phyloP scores from a whole-genome alignment of 768 basidiomycete species.

The Mycena capillaripes region DNA sequence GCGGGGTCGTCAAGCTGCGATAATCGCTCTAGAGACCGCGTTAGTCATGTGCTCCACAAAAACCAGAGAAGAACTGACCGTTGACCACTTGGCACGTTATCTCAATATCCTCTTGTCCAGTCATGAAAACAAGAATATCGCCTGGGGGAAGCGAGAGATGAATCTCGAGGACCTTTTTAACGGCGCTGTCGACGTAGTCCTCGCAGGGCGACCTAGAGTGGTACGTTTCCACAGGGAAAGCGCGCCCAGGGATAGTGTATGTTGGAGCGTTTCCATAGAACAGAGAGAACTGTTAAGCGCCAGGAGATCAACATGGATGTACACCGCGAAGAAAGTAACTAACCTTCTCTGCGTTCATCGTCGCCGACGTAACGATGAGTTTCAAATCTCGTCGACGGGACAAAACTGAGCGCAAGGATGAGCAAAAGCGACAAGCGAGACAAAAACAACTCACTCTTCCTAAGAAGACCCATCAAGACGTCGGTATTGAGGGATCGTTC shows the following conservation, averaged over 20 bases:
- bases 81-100: constrained; percentile 94
- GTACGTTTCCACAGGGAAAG: constrained; percentile 97
- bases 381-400: constrained; percentile 94
- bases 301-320: neutral
- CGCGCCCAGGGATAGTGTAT: constrained; percentile 92
- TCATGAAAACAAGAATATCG: constrained; percentile 99
- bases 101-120: constrained; percentile 99
- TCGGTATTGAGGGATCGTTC: constrained; percentile 98
- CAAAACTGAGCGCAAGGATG: constrained; percentile 64
- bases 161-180: constrained; percentile 98
- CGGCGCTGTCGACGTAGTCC: constrained; percentile 98
- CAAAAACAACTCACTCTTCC: constrained; percentile 79
- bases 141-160: constrained; percentile 94
- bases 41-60: neutral
- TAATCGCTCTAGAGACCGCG: constrained; percentile 77
- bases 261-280: constrained; percentile 97
- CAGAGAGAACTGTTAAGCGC: constrained; percentile 79
- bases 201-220: constrained; percentile 98
- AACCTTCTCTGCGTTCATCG: constrained; percentile 99
- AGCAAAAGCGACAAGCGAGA: neutral
- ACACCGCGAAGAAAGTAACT: constrained; percentile 23
- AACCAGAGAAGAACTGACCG: constrained; percentile 60
- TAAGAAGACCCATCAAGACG: constrained; percentile 95
- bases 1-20: constrained; percentile 93
- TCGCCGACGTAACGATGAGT: constrained; percentile 97